These are phyloP conservation scores for Chenopodium quinoa DNA, from an alignment of 148 eudicot genomes.

Conservation along the genomic window DNA sequence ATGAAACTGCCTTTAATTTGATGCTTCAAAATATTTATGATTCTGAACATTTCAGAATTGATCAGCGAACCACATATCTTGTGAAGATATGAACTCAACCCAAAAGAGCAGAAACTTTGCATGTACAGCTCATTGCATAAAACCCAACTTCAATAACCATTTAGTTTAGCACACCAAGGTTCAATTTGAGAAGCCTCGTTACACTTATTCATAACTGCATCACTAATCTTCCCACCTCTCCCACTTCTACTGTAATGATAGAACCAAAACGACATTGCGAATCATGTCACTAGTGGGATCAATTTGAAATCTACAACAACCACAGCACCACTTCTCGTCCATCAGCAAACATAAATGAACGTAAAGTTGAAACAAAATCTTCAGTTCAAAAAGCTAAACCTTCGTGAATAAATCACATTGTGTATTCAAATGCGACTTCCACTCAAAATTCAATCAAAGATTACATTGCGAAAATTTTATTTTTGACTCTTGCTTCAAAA, in stretches of 20 bases:
- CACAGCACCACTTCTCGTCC: not conserved
- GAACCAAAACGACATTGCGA: not conserved
- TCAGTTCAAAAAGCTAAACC: no score
- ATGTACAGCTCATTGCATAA: not conserved
- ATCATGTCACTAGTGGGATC: not conserved
- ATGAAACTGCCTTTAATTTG: not conserved
- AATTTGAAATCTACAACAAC: not conserved
- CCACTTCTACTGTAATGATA: not conserved
- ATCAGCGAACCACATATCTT: not conserved
- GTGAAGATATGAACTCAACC: not conserved
- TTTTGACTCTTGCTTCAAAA: not conserved
- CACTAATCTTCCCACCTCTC: not conserved
- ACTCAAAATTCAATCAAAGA: not conserved
- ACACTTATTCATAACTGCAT: not conserved
- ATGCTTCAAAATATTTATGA: not conserved
- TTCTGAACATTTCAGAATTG: not conserved
- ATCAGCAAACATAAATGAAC: not conserved
- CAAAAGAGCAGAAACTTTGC: not conserved
- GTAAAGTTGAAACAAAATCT: not conserved
- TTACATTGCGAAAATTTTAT: not conserved
- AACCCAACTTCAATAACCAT: not conserved
- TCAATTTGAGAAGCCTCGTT: not conserved
- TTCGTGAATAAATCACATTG: not conserved
- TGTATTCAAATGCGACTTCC: not conserved
- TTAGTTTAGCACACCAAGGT: not conserved